Evolutionary conservation across 2,329 filamentous ascomycete genomes (phyloP).

Genomic region (Parafenestella ontariensis): DNA sequence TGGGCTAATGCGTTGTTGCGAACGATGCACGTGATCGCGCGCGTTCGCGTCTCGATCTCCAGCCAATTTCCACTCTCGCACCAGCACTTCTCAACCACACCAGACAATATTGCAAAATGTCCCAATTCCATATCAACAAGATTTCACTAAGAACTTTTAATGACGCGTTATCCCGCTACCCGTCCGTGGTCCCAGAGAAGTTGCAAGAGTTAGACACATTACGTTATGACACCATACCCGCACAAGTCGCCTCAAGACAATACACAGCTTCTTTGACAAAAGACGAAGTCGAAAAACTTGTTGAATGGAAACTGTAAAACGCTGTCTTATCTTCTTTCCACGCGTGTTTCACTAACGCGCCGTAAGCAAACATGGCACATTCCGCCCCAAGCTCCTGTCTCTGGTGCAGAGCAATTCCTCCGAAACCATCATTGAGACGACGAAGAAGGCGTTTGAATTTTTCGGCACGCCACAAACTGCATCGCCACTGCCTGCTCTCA

Average conservation of each 20-base stretch:
- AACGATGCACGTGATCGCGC: background rate
- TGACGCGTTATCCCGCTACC: constrained; percentile 32
- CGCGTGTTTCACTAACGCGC: background rate
- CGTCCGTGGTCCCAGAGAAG: constrained; percentile 31
- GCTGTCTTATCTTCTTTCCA: background rate
- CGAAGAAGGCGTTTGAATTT: constrained; percentile 59
- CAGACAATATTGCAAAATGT: constrained; percentile 8
- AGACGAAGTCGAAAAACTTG: constrained; percentile 41
- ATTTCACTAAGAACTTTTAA: constrained; percentile 31
- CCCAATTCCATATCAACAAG: constrained; percentile 10
- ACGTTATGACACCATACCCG: constrained; percentile 42
- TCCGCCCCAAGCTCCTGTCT: constrained; percentile 54
- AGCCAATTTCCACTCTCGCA: background rate
- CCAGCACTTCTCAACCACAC: background rate
- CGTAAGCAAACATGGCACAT: constrained; percentile 59
- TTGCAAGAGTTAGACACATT: constrained; percentile 40
- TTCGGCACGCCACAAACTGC: background rate
- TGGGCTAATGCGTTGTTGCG: too few species aligned
- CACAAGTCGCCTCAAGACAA: constrained; percentile 20
- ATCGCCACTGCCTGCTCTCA: constrained; percentile 51
- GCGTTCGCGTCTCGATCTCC: constrained; percentile 1
- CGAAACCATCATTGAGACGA: constrained; percentile 55
- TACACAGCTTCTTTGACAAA: constrained; percentile 28
- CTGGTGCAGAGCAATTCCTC: constrained; percentile 66
- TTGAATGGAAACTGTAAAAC: constrained; percentile 52